Base-by-base conservation (phyloP, 2,329 filamentous ascomycete species). In the Botrytis porri region DNA sequence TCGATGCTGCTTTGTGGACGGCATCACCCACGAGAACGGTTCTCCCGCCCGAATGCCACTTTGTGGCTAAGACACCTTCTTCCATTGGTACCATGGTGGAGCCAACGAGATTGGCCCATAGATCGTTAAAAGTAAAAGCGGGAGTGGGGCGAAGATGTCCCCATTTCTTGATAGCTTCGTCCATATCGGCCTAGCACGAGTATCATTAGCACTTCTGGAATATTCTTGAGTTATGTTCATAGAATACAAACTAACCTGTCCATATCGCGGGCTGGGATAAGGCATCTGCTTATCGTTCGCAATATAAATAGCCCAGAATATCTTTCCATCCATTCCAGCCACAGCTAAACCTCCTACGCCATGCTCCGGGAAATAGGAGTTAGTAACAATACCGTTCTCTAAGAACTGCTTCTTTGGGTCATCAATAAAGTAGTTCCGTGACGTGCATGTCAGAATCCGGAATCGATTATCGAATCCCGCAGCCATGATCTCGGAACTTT, bases 291-390 rank as follows among this genome's bases (percentile, higher is more conserved):
- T 37, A 37, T 67, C 39, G 14, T 67, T 67, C 29, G 64, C 64
- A 39, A 67, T 67, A 67, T 67, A 51, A 67, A 67, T 67, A 25
- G 32, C 64, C 64, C 64, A 67, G 45, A 67, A 67, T 25, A 51
- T 37, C 64, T 51, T 67, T 22, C 64, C 64, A 12, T 67, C 64
- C 64, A 67, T 67, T 67, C 64, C 64, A n/a, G 64, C 64, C 20
- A 14, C 64, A 67, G 48, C 25, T 43, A 67, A 7, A 6, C 64
- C 64, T 51, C 64, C 64, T n/a, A 67, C 35, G 39, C 64, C 64
- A 67, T 67, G 64, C 43, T 67, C 64, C 22, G 64, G 45, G 22
- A 51, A 37, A 67, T 67, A 67, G 12, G 64, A 67, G 35, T 67
- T 67, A 51, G 64, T 22, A 39, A n/a, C 9, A 51, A 37, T 29